phyloP scores from a whole-genome alignment of 1,284 basidiomycete species.

The Fomitopsis schrenkii region DNA sequence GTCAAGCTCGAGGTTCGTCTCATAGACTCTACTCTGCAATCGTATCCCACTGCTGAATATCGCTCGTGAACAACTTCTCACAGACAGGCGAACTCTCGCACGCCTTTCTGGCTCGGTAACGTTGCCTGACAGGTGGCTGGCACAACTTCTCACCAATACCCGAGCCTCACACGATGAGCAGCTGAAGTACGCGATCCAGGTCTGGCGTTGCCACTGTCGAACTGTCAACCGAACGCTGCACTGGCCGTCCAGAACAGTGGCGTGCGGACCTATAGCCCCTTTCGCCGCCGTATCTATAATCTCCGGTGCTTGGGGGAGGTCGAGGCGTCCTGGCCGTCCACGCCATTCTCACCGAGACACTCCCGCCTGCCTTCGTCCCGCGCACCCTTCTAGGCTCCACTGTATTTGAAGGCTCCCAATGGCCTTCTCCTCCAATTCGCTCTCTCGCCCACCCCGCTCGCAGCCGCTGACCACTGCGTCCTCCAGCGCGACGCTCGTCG shows the following conservation, averaged over 20 bases:
- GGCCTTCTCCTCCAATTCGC: not conserved
- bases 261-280: not conserved
- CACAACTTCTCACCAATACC: not conserved
- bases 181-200: not conserved
- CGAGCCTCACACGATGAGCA: not conserved
- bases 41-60: too few relatives aligned
- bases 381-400: not conserved
- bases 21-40: too few relatives aligned
- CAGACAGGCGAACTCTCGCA: not conserved
- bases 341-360: not conserved
- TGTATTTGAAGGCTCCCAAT: not conserved
- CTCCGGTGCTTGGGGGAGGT: not conserved
- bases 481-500: conserved; percentile 4
- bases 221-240: not conserved
- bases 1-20: too few relatives aligned
- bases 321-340: not conserved
- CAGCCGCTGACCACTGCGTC: conserved; percentile 3
- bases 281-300: not conserved
- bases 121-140: not conserved
- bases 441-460: not conserved
- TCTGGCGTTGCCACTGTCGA: not conserved
- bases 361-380: not conserved
- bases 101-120: not conserved
- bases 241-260: not conserved
- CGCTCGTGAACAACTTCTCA: too few relatives aligned